Evolutionary conservation across 2,329 filamentous ascomycete genomes (phyloP).

Genomic region (Pochonia chlamydosporia): DNA sequence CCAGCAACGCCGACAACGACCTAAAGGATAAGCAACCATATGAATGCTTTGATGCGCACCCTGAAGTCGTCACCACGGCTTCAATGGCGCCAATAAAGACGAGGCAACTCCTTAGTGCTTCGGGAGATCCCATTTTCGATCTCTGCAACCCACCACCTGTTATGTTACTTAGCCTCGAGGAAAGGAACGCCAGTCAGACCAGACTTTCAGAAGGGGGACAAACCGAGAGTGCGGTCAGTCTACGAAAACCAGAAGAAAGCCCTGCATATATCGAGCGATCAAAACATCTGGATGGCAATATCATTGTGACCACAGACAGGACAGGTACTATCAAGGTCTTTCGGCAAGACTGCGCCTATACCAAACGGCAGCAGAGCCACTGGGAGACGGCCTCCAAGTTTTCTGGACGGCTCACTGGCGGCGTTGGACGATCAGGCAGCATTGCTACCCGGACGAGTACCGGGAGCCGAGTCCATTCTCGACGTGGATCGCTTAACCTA

Average conservation of each 20-base stretch:
- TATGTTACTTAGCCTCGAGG: slow-evolving; percentile 69
- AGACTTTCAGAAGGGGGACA: slow-evolving; percentile 31
- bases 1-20: slow-evolving; percentile 44
- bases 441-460: slow-evolving; percentile 48
- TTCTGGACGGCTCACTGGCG: slow-evolving; percentile 57
- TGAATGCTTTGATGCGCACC: slow-evolving; percentile 88
- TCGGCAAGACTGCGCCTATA: slow-evolving; percentile 83
- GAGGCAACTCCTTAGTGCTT: slow-evolving; percentile 69
- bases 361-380: slow-evolving; percentile 68
- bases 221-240: slow-evolving; percentile 23
- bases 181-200: slow-evolving; percentile 42
- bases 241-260: slow-evolving; percentile 56
- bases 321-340: slow-evolving; percentile 90
- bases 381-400: slow-evolving; percentile 77
- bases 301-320: slow-evolving; percentile 87
- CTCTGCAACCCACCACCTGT: slow-evolving; percentile 93
- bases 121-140: slow-evolving; percentile 91
- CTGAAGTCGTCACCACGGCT: slow-evolving; percentile 82
- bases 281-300: slow-evolving; percentile 75
- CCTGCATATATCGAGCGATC: slow-evolving; percentile 73
- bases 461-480: slow-evolving; percentile 41
- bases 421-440: slow-evolving; percentile 53
- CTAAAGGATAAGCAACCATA: slow-evolving; percentile 74
- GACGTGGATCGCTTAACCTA: slow-evolving; percentile 48
- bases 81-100: slow-evolving; percentile 77